Evolutionary conservation across 805 yeast species (phyloP).

Genomic region (Candida ponderosae): DNA sequence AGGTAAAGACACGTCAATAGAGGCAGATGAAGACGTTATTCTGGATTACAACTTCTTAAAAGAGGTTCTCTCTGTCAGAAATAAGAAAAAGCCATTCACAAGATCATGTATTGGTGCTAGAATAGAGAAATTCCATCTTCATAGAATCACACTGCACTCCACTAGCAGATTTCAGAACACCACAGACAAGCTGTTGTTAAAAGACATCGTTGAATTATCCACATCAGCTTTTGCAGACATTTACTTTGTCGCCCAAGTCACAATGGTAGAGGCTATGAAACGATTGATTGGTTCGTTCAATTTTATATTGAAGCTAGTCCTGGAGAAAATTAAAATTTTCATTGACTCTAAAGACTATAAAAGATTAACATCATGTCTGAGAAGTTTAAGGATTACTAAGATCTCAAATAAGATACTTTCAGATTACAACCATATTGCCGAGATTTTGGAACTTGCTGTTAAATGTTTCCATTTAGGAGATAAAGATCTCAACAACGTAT

Average conservation of each 20-base stretch:
- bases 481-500: conserved; percentile 42
- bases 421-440: conserved; percentile 45
- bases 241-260: conserved; percentile 60
- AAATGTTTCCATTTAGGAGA: conserved; percentile 51
- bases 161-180: conserved; percentile 66
- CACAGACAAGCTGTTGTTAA: conserved; percentile 53
- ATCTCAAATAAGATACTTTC: conserved; percentile 50
- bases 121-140: conserved; percentile 64
- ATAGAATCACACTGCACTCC: conserved; percentile 63
- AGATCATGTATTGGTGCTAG: conserved; percentile 73
- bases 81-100: conserved; percentile 63
- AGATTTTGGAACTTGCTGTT: conserved; percentile 40
- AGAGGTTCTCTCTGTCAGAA: conserved; percentile 54
- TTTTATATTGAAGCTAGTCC: conserved; percentile 40
- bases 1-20: conserved; percentile 62
- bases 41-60: conserved; percentile 50
- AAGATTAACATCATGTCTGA: conserved; percentile 56
- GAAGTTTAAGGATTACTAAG: conserved; percentile 47
- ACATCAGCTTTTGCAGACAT: conserved; percentile 66
- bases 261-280: conserved; percentile 61
- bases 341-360: conserved; percentile 41
- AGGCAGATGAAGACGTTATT: conserved; percentile 42
- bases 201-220: conserved; percentile 56
- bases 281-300: conserved; percentile 61
- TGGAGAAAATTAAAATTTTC: conserved; percentile 42